phyloP scores from a whole-genome alignment of 345 rosid genomes.

The Acer negundo region DNA sequence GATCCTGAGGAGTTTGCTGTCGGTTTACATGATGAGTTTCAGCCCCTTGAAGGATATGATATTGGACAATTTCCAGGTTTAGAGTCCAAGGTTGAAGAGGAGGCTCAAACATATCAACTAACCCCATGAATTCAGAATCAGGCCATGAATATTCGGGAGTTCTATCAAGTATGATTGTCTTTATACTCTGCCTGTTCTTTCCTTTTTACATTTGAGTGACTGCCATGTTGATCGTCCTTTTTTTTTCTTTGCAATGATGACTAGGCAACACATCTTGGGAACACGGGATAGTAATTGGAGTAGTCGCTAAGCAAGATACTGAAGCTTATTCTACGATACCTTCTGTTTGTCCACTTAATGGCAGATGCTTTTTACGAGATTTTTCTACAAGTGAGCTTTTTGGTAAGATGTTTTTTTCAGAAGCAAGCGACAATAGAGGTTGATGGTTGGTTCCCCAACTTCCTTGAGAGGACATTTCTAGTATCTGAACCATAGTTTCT shows the following conservation, averaged over 20 bases:
- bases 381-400: neutral
- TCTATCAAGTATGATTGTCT: neutral
- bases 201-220: neutral
- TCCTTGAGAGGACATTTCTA: neutral
- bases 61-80: slow-evolving; percentile 79
- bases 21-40: slow-evolving; percentile 62
- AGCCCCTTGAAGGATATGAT: slow-evolving; percentile 58
- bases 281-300: neutral
- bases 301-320: slow-evolving; percentile 2
- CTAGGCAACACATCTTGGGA: neutral
- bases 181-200: neutral
- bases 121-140: slow-evolving; percentile 5
- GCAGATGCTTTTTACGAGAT: neutral
- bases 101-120: slow-evolving; percentile 39
- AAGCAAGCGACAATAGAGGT: neutral
- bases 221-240: neutral
- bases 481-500: neutral
- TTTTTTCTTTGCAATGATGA: neutral
- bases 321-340: neutral
- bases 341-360: neutral
- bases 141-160: neutral
- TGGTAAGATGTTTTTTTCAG: neutral
- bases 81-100: slow-evolving; percentile 29
- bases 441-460: neutral
- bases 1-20: slow-evolving; percentile 61